Percentiles rank a stretch among this genome's conserved stretches.
These are phyloP conservation scores for Tetrapisispora arboricola DNA, from an alignment of 805 yeast species.

Conservation along the genomic window DNA sequence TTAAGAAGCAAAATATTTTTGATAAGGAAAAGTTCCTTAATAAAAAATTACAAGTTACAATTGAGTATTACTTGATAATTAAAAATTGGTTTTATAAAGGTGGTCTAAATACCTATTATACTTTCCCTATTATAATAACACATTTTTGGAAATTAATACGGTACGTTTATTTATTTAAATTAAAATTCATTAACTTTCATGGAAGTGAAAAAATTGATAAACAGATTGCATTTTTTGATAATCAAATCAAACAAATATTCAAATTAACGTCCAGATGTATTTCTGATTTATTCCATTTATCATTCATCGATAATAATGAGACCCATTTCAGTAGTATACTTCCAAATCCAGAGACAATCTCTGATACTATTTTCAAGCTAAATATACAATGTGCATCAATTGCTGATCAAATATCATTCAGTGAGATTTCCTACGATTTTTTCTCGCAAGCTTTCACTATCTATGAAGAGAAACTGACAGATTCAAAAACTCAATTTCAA, in stretches of 20 bases:
- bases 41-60: conserved; percentile 2
- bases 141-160: conserved; percentile 51
- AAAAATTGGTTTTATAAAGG: conserved; percentile 30
- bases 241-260: conserved; percentile 43
- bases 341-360: conserved; percentile 11
- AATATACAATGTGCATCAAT: conserved; percentile 59
- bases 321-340: neutral
- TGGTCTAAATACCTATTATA: conserved; percentile 36
- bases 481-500: conserved; percentile 44
- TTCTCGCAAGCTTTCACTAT: conserved; percentile 80
- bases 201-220: conserved; percentile 6
- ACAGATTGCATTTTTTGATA: conserved; percentile 7
- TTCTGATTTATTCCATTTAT: conserved; percentile 46
- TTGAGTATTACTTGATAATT: conserved; percentile 32
- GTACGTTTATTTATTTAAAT: conserved; percentile 29
- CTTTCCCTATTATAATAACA: conserved; percentile 69
- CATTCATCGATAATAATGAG: conserved; percentile 5
- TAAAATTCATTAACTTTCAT: conserved; percentile 7
- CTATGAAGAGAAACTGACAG: conserved; percentile 57
- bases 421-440: conserved; percentile 75
- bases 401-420: conserved; percentile 67
- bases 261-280: conserved; percentile 62
- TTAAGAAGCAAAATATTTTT: conserved; percentile 19
- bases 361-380: conserved; percentile 30
- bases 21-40: neutral